Evolutionary conservation across 257 asterid genomes (phyloP), one percentile per base, ranked within the genome.

Genomic region (Sherardia arvensis): DNA sequence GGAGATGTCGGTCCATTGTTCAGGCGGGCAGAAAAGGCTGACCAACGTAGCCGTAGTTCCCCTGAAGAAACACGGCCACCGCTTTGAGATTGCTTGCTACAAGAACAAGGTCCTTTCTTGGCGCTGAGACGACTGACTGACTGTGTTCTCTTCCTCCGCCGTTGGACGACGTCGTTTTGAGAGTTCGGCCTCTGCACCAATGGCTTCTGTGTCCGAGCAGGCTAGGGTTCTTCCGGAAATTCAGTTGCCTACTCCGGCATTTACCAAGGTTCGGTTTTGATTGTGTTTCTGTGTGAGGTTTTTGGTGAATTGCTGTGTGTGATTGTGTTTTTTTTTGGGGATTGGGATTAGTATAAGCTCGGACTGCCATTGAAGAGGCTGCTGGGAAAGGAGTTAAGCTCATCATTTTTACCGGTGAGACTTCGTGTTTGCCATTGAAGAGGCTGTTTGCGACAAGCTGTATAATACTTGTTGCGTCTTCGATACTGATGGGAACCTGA

Each of bases 1-100:
- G 56, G 56, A 49, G 8, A 91, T 91, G 98, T 91, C 98, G 73
- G 78, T 76, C 95, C 14, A 72, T 92, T 65, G 84, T 87, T 71
- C 98, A 92, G 74, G 97, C 33, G 98, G 98, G 43, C 97, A 92
- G 81, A 92, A 92, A 80, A 74, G 95, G 71, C 84, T 92, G 18
- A 92, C 98, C 15, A 92, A 92, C 85, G 90, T 92, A 6, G 98
- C 98, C 8, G 97, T 92, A 1, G 98, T 92, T 25, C 95, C 97
- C 73, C 93, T 92, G 59, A 92, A 81, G 82, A 92, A 89, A 69
- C 95, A 80, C 58, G 97, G 97, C 0, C 78, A 76, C 64, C 95
- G 97, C 51, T 92, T 85, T 69, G 98, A 88, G 75, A 88, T 92
- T 62, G 98, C 98, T 30, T 91, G 98, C 75, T 91, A 92, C 84